These are phyloP conservation scores for Chloris gayana DNA, from an alignment of 176 grass and related monocot species.

Conservation along the genomic window DNA sequence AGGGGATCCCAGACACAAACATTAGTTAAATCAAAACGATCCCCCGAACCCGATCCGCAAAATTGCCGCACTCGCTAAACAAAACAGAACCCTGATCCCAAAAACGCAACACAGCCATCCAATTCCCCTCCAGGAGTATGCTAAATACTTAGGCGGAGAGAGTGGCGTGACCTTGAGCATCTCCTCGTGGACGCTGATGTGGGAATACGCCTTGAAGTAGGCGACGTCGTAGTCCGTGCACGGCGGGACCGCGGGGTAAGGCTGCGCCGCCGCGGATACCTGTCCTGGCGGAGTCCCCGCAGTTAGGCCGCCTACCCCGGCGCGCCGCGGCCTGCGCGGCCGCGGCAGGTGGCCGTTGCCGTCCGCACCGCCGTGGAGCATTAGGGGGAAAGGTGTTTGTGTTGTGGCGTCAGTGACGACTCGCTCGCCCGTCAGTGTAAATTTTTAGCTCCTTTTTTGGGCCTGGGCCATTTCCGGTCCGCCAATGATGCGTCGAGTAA, in stretches of 20 bases:
- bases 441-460: background rate
- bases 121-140: background rate
- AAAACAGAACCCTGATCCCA: slow-evolving; percentile 40
- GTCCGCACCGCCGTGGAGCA: slow-evolving; percentile 48
- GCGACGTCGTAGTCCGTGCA: slow-evolving; percentile 86
- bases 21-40: background rate
- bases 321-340: slow-evolving; percentile 59
- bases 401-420: background rate
- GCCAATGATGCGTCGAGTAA: background rate
- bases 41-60: slow-evolving; percentile 30
- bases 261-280: background rate
- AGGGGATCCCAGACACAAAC: background rate
- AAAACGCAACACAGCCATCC: background rate
- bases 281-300: slow-evolving; percentile 7
- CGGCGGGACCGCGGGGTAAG: slow-evolving; percentile 50
- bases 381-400: slow-evolving; percentile 36
- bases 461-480: background rate
- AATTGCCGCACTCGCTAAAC: background rate
- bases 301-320: slow-evolving; percentile 28
- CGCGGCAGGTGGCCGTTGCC: slow-evolving; percentile 58
- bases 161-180: slow-evolving; percentile 75
- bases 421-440: background rate
- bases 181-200: slow-evolving; percentile 91
- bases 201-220: slow-evolving; percentile 93
- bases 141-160: background rate